Base-by-base conservation (phyloP, 2,329 filamentous ascomycete species). In the Epicoccum sorghinum region DNA sequence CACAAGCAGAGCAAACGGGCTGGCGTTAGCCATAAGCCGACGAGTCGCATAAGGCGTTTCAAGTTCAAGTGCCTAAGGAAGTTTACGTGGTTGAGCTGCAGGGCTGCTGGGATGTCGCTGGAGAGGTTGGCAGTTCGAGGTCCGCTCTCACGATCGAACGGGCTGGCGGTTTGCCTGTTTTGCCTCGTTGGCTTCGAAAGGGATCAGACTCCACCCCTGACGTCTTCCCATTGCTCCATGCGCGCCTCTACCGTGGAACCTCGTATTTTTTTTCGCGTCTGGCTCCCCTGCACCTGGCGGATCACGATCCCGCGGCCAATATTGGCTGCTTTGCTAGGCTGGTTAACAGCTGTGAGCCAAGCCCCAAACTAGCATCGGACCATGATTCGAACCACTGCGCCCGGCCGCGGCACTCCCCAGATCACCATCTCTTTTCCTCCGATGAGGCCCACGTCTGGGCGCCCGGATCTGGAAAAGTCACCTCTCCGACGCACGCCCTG, bases 261-360 rank as follows among this genome's bases (percentile, higher is more conserved):
- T 61, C 56, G 60, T 60, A 60, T 58, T 55, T 41, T 39, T 55
- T 41, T 37, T 44, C 44, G 41, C 32, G 50, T 39, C 47, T 38
- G 12, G 45, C 18, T 38, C 33, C 35, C 41, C 47, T 43, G 37
- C 9, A 18, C 29, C 30, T 22, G 39, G 46, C 40, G 56, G 59
- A 57, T 59, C 60, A 62, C 13, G 33, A 13, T 29, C 24, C 30
- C 23, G 46, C 37, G 41, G 30, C 14, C 52, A 38, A 27, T 55
- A 50, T 55, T 50, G 57, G 14, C 27, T 50, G n/a, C 27, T 29
- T 29, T 33, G 46, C 29, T 46, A 23, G 27, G 29, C 47, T 49
- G 35, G 47, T 18, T 12, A 38, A 39, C 14, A 39, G 42, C 49
- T 43, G 25, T 42, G 40, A 47, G 40, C 48, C 39, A 35, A 42